These are phyloP conservation scores for Piloderma croceum DNA, from an alignment of 768 basidiomycete species.

Conservation along the genomic window DNA sequence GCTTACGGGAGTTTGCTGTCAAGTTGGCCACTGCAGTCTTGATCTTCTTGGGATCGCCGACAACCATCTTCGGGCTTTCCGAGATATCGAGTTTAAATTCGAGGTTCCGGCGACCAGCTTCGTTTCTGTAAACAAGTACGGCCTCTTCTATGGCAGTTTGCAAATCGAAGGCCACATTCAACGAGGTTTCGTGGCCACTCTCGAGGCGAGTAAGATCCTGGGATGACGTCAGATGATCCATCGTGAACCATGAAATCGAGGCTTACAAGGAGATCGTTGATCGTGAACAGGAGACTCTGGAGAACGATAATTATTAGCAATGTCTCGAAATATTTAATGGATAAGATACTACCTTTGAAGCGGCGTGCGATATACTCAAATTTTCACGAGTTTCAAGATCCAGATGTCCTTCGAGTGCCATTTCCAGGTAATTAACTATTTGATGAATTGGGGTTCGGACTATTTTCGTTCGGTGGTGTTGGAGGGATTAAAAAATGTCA, in stretches of 20 bases:
- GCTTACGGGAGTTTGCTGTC: constrained; percentile 66
- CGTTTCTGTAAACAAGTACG: constrained; percentile 53
- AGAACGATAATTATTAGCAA: constrained; percentile 1
- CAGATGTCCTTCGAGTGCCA: constrained; percentile 71
- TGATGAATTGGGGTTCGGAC: neutral
- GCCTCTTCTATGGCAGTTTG: constrained; percentile 56
- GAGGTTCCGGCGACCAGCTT: constrained; percentile 58
- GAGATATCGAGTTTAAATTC: constrained; percentile 52
- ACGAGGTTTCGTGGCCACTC: constrained; percentile 65
- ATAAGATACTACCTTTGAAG: constrained; percentile 50
- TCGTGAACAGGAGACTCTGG: constrained; percentile 70
- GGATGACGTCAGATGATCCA: neutral
- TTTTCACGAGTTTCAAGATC: constrained; percentile 73
- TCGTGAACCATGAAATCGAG: neutral
- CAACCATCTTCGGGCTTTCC: constrained; percentile 50
- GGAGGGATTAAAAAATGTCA: constrained; percentile 40
- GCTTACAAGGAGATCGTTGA: constrained; percentile 69
- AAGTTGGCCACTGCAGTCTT: constrained; percentile 73
- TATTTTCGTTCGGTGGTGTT: constrained; percentile 74
- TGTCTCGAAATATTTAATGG: neutral
- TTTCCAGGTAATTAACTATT: constrained; percentile 55
- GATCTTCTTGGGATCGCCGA: constrained; percentile 72
- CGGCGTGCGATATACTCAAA: constrained; percentile 63
- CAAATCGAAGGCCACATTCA: constrained; percentile 74
- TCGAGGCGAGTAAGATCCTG: constrained; percentile 75